Evolutionary conservation across 805 yeast genomes (phyloP).

Genomic region (Lipomyces lipofer): DNA sequence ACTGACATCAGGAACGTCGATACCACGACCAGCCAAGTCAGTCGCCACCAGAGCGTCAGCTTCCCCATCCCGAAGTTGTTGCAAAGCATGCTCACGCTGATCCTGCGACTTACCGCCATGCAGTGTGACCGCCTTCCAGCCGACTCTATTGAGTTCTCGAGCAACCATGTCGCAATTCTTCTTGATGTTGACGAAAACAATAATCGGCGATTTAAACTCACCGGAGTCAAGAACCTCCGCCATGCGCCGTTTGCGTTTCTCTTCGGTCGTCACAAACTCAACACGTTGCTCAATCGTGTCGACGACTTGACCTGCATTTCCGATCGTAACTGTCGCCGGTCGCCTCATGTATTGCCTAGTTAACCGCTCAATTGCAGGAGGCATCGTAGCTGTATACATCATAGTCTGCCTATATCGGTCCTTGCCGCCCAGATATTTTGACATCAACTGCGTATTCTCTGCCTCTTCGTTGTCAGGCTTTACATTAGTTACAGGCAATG

Average conservation of each 20-base stretch:
- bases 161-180: conserved; percentile 68
- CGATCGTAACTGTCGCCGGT: conserved; percentile 68
- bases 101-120: conserved; percentile 89
- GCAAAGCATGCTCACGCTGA: conserved; percentile 76
- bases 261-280: conserved; percentile 52
- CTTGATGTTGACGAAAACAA: conserved; percentile 79
- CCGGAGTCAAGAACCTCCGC: conserved; percentile 42
- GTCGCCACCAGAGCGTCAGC: conserved; percentile 79
- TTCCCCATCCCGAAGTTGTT: conserved; percentile 54
- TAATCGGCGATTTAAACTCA: conserved; percentile 56
- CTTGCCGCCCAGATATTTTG: conserved; percentile 32
- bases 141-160: conserved; percentile 48
- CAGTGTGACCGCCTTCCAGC: conserved; percentile 57
- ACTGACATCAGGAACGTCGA: conserved; percentile 85
- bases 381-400: conserved; percentile 96
- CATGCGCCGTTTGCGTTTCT: conserved; percentile 49
- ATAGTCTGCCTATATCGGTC: conserved; percentile 55
- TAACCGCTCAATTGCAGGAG: conserved; percentile 66
- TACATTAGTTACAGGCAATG: conserved; percentile 51
- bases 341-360: conserved; percentile 59
- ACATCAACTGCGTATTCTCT: conserved; percentile 22
- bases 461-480: conserved; percentile 43
- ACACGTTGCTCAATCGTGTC: conserved; percentile 72
- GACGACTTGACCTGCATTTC: conserved; percentile 63
- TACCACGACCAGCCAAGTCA: conserved; percentile 94